Evolutionary conservation across 2,329 filamentous ascomycete species (phyloP).

Genomic region (Eutypella sp.): DNA sequence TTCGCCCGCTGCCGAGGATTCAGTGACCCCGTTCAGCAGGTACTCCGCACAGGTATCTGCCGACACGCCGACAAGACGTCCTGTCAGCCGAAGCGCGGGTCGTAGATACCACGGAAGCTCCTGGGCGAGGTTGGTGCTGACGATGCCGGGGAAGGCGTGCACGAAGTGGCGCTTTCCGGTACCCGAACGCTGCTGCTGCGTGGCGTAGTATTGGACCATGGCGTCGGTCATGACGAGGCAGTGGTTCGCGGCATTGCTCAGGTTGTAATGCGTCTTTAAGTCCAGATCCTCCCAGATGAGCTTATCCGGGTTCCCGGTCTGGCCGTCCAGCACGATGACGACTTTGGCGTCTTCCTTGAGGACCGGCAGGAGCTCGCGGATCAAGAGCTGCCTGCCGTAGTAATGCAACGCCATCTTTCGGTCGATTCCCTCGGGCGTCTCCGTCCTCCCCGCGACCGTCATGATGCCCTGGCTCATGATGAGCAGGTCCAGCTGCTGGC

Average conservation of each 20-base stretch:
- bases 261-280: constrained; percentile 29
- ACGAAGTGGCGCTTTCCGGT: constrained; percentile 26
- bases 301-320: constrained; percentile 24
- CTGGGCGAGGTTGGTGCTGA: constrained; percentile 26
- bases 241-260: constrained; percentile 30
- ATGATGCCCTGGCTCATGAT: constrained; percentile 35
- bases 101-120: constrained; percentile 29
- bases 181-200: constrained; percentile 18
- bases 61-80: constrained; percentile 16
- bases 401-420: constrained; percentile 42
- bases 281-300: constrained; percentile 36
- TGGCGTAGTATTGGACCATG: constrained; percentile 30
- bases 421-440: constrained; percentile 40
- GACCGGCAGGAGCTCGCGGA: constrained; percentile 33
- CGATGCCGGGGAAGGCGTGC: constrained; percentile 35
- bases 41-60: constrained; percentile 24
- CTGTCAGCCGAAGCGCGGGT: constrained; percentile 5
- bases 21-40: constrained; percentile 18
- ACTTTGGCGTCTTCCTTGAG: constrained; percentile 33
- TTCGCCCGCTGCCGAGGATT: constrained; percentile 5
- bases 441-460: constrained; percentile 29
- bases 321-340: constrained; percentile 32
- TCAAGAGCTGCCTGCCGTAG: constrained; percentile 39
- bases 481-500: constrained; percentile 31
- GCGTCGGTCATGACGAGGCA: constrained; percentile 35